Base-by-base conservation (phyloP, 257 asterid species). In the Solanum phureja region DNA sequence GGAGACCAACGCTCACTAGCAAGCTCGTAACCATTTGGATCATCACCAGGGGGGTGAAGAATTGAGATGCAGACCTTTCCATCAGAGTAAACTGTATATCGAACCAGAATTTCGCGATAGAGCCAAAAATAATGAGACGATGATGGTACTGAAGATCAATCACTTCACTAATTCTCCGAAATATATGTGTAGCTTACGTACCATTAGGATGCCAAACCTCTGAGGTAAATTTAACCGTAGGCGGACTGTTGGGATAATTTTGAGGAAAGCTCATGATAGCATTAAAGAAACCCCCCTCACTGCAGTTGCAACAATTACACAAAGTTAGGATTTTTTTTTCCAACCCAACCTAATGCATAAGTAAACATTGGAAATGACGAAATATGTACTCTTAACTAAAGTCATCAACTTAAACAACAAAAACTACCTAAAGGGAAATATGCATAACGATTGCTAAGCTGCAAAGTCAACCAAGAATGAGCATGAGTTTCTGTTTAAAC, bases 1-100 rank as follows among this genome's bases (percentile, higher is more conserved):
- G 99, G 99, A 12, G 99, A 92, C 99, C 99, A 97, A 27, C 99
- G 97, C 90, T 97, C 99, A 92, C 99, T 97, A 24, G 99, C 99
- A 90, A 97, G 98, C 91, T 97, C 99, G 84, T 95, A 97, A 37
- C 99, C 99, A 56, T 94, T 97, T 87, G 99, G 99, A 93, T 97
- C 99, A 84, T 97, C 99, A 1, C 99, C 99, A 40, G 99, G 99
- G 1, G 98, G 98, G 85, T 97, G 99, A 90, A 97, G 98, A 85
- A 95, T 97, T 73, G 99, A 97, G 86, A 97, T 95, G 93, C 99
- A 97, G 86, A 97, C 99, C 91, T 95, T 97, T 23, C 99, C 99
- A 11, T 97, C 99, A 34, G 91, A 10, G 86, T 96, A 97, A 90
- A 97, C 99, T 97, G 96, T 90, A 91, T 38, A 18, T 52, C 83